phyloP scores from a whole-genome alignment of 2,329 filamentous ascomycete genomes.

The Pseudocercospora vitis region DNA sequence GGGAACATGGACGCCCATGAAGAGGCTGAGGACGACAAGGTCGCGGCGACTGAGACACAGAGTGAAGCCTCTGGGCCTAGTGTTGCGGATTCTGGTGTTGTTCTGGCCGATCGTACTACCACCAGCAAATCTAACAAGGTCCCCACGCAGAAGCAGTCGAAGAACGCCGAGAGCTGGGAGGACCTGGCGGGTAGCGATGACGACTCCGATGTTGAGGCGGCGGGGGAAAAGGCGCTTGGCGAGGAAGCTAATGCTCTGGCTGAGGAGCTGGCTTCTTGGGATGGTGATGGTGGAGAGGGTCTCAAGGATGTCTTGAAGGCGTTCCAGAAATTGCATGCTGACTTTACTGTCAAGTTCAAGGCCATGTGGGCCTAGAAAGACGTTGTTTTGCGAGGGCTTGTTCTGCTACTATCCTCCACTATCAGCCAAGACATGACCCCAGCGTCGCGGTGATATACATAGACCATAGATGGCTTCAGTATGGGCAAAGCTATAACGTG shows the following conservation, averaged over 20 bases:
- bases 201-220: conserved; percentile 31
- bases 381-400: no score
- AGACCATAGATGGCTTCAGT: no score
- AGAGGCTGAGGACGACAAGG: conserved; percentile 45
- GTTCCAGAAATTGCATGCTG: conserved; percentile 57
- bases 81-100: conserved; percentile 32
- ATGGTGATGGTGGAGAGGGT: conserved; percentile 46
- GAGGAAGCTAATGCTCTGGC: conserved; percentile 29
- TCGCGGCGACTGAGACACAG: conserved; percentile 35
- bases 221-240: conserved; percentile 28
- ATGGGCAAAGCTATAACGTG: no score
- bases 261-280: conserved; percentile 37
- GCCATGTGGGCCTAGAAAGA: conserved; percentile 61
- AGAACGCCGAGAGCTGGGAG: conserved; percentile 48
- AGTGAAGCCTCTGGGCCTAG: conserved; percentile 30
- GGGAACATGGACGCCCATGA: conserved; percentile 55
- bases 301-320: conserved; percentile 60
- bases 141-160: conserved; percentile 39
- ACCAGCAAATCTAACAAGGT: conserved; percentile 16
- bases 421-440: no score
- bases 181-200: conserved; percentile 42
- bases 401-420: no score
- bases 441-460: no score
- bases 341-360: conserved; percentile 65
- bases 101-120: conserved; percentile 32